phyloP scores from a whole-genome alignment of 305 asterid genomes.

The Fraxinus platypoda region DNA sequence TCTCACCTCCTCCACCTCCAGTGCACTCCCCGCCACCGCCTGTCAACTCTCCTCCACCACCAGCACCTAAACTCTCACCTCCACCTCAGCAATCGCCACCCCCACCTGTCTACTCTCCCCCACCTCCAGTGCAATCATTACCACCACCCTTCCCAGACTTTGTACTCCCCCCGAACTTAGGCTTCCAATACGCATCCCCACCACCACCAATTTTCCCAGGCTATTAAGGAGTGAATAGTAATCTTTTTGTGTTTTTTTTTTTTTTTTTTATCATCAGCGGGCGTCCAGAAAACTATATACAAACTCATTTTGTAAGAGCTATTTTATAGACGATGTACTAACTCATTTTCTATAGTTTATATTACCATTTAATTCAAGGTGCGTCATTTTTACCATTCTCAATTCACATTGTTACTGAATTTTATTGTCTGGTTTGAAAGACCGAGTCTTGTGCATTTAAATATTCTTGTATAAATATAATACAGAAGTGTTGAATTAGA shows the following conservation, averaged over 20 bases:
- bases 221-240: neutral
- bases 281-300: neutral
- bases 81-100: neutral
- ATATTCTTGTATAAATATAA: neutral
- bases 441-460: neutral
- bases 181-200: slow-evolving; percentile 9
- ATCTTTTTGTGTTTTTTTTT: neutral
- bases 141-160: neutral
- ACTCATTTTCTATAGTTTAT: neutral
- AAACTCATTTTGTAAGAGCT: neutral
- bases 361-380: neutral
- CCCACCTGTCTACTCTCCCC: neutral
- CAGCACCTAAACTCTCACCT: neutral
- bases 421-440: neutral
- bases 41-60: neutral
- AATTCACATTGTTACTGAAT: neutral
- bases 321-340: neutral
- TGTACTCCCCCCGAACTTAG: neutral
- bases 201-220: slow-evolving; percentile 1
- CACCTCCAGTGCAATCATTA: neutral
- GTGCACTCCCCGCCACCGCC: slow-evolving; percentile 20
- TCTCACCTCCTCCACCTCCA: slow-evolving; percentile 5
- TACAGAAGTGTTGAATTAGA: neutral
- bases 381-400: neutral
- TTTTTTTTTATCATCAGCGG: neutral